Base-by-base conservation (phyloP, 768 basidiomycete genomes). In the Phallus indusiatus region DNA sequence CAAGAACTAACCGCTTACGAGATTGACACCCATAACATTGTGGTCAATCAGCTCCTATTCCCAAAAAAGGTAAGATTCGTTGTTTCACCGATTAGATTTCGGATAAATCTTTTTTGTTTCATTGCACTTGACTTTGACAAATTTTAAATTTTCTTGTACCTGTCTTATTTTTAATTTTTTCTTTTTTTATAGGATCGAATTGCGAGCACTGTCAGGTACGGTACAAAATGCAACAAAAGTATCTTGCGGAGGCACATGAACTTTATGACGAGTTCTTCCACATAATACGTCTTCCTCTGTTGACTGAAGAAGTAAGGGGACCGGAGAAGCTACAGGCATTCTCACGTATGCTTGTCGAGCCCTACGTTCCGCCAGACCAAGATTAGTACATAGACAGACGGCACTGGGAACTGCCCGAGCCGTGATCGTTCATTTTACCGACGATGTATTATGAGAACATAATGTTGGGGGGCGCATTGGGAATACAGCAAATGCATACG, bases 211-310 rank as follows among this genome's bases (percentile, higher is more conserved):
- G 96, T 72, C 78, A 80, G 55, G 94, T 97, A 18, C 83, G 96
- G 61, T 86, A 91, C 72, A 88, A 86, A 75, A 98, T 98, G 95
- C 94, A 98, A 73, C 94, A 96, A 73, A 97, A 96, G 72, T 99
- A 99, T 71, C 82, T 99, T 20, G 80, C 78, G 52, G 96, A 98
- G 74, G 94, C 95, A 16, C 91, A 96, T 72, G 95, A 97, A 69
- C 85, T 98, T 53, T 96, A 96, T 69, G 91, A 92, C 72, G 93
- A 96, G 66, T 96, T 95, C 71, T 99, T 98, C 85, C 94, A 99
- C 71, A 96, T 99, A 65, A 74, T 97, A 16, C 84, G 88, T 69
- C 81, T 99, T 52, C 96, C 96, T 1, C 74, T 99, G 36, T 82
- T 98, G 56, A 96, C 94, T 5, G 94, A 98, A 70, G 96, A 98